phyloP scores from a whole-genome alignment of 352 stramenopile genomes.

The Pythium folliculosum region DNA sequence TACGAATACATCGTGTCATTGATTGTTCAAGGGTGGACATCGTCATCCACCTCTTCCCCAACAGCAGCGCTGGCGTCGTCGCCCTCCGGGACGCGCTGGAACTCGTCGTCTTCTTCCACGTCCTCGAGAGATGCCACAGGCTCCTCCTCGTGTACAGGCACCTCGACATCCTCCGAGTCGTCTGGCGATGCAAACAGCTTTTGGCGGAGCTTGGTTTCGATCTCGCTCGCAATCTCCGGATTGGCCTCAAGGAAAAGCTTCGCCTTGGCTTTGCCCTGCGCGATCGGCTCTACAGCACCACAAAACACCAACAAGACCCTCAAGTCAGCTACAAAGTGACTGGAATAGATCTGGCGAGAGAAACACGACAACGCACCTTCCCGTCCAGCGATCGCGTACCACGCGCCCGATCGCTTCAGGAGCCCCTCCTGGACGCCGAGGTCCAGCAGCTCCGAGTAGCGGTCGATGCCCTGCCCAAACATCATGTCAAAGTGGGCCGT shows the following conservation, averaged over 20 bases:
- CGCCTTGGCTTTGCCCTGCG: conserved; percentile 80
- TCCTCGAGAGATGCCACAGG: neutral
- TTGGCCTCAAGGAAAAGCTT: conserved; percentile 83
- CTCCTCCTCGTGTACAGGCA: conserved; percentile 5
- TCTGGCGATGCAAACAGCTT: conserved; percentile 51
- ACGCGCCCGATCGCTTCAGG: conserved; percentile 79
- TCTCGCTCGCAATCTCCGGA: conserved; percentile 62
- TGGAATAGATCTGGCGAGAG: neutral
- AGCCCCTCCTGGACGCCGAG: conserved; percentile 73
- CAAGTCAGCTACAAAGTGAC: neutral
- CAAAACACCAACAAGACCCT: neutral
- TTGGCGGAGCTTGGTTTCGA: conserved; percentile 70
- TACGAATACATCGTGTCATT: neutral
- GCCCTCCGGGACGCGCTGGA: conserved; percentile 23
- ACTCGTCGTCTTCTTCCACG: conserved; percentile 14
- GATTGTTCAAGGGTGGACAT: neutral
- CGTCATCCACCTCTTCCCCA: conserved; percentile 5
- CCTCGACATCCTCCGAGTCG: conserved; percentile 17
- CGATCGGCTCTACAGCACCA: conserved; percentile 69
- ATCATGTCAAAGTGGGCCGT: conserved; percentile 96
- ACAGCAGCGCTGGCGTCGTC: neutral
- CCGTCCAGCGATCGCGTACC: conserved; percentile 66
- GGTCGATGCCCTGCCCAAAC: conserved; percentile 96
- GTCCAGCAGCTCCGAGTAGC: conserved; percentile 81
- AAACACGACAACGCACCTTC: conserved; percentile 43